These are phyloP conservation scores for Fusarium camptoceras DNA, from an alignment of 2,329 filamentous ascomycete genomes.

Conservation along the genomic window DNA sequence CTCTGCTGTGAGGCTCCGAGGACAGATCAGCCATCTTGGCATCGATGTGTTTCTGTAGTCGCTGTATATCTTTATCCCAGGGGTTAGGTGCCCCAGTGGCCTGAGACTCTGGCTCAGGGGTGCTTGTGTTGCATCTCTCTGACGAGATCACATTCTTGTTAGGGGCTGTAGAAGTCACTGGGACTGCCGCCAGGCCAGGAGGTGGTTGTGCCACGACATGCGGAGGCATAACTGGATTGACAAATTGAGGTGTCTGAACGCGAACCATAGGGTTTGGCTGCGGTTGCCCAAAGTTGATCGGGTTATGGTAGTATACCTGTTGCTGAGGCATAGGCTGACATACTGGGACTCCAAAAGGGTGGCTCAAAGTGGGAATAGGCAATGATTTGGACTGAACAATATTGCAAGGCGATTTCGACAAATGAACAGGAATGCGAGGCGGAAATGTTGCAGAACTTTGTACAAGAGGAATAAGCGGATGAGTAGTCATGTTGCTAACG, in stretches of 20 bases:
- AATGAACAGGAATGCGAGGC: conserved; percentile 25
- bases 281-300: conserved; percentile 31
- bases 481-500: conserved; percentile 5
- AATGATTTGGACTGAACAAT: conserved; percentile 27
- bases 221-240: neutral
- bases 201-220: conserved; percentile 5
- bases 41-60: conserved; percentile 47
- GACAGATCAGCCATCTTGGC: conserved; percentile 43
- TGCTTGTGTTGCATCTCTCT: neutral
- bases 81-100: conserved; percentile 1
- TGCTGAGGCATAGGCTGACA: conserved; percentile 34
- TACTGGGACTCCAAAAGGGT: conserved; percentile 21
- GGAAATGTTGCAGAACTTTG: conserved; percentile 39
- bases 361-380: conserved; percentile 27
- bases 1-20: conserved; percentile 35
- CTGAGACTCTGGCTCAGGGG: neutral
- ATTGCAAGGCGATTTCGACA: conserved; percentile 33
- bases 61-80: conserved; percentile 40
- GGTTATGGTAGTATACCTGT: conserved; percentile 40
- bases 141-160: neutral
- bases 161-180: neutral
- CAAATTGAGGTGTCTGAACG: conserved; percentile 25
- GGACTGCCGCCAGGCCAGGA: neutral
- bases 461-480: conserved; percentile 32
- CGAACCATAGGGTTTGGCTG: conserved; percentile 17